phyloP scores from a whole-genome alignment of 2,329 filamentous ascomycete genomes.

The Fusarium sp. region DNA sequence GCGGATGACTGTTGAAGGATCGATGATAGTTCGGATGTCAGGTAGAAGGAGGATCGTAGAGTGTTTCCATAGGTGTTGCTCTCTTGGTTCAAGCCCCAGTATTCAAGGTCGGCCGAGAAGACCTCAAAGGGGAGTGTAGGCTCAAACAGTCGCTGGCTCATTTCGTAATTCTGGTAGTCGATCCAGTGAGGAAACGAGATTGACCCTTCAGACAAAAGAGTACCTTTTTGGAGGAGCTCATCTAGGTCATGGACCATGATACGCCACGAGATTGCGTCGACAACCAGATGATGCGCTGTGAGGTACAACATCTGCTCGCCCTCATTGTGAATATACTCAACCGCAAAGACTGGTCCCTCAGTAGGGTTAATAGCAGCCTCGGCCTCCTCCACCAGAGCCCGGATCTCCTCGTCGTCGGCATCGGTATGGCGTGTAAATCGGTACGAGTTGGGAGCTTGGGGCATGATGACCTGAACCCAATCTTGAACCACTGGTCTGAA shows the following conservation, averaged over 20 bases:
- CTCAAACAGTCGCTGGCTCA: conserved; percentile 49
- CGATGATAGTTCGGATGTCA: conserved; percentile 60
- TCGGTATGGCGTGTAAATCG: conserved; percentile 61
- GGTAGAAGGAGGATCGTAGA: conserved; percentile 58
- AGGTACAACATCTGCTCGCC: conserved; percentile 65
- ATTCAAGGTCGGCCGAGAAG: conserved; percentile 58
- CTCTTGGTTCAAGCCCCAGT: conserved; percentile 63
- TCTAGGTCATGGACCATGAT: conserved; percentile 67
- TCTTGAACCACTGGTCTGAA: conserved; percentile 58
- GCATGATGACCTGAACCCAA: conserved; percentile 64
- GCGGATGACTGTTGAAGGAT: conserved; percentile 62
- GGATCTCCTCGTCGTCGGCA: conserved; percentile 59
- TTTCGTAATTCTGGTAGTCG: conserved; percentile 60
- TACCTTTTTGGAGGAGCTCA: conserved; percentile 62
- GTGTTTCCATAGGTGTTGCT: conserved; percentile 65
- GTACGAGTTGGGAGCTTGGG: conserved; percentile 61
- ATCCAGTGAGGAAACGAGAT: conserved; percentile 68
- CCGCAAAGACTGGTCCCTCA: conserved; percentile 66
- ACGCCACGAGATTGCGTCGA: conserved; percentile 67
- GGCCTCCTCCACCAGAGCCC: conserved; percentile 57
- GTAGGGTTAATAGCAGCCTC: conserved; percentile 65
- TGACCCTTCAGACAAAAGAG: conserved; percentile 60
- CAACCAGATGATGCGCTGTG: conserved; percentile 66
- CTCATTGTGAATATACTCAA: conserved; percentile 64
- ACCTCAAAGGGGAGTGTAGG: conserved; percentile 59